Conservation (phyloP, 805 yeast genomes). For the Candida michaelii region DNA sequence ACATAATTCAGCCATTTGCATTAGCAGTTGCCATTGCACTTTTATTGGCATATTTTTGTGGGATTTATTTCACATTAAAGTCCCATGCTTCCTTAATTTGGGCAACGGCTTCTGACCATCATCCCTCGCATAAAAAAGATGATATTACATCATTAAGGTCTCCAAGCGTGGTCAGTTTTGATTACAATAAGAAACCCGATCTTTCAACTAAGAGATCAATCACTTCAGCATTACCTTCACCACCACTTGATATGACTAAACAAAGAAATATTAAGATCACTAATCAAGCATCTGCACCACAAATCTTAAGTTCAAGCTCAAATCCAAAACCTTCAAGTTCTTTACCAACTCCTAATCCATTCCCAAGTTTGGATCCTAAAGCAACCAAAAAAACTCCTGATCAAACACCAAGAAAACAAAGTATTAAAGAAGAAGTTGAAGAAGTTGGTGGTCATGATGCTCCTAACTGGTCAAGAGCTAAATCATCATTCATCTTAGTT, state of each 20-base stretch:
- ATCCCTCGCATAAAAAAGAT: constrained; percentile 24
- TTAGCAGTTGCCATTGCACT: constrained; percentile 75
- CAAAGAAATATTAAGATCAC: constrained; percentile 16
- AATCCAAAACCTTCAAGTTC: neutral
- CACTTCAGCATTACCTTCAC: constrained; percentile 17
- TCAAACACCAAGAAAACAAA: constrained; percentile 1
- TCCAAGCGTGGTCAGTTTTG: constrained; percentile 38
- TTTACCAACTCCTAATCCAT: neutral
- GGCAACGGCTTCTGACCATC: constrained; percentile 53
- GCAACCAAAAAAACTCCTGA: constrained; percentile 6
- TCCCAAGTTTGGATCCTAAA: neutral
- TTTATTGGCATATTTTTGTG: constrained; percentile 82
- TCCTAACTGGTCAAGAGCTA: constrained; percentile 91
- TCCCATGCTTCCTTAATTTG: constrained; percentile 97
- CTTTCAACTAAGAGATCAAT: neutral
- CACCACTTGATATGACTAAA: constrained; percentile 19
- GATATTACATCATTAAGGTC: constrained; percentile 25
- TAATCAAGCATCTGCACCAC: constrained; percentile 1
- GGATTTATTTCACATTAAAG: constrained; percentile 87
- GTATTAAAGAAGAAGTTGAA: constrained; percentile 24
- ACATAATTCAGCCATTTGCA: constrained; percentile 79
- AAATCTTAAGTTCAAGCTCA: neutral
- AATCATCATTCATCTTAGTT: constrained; percentile 78
- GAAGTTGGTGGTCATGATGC: constrained; percentile 84
- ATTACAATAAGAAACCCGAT: constrained; percentile 11